Percentiles rank a stretch among this genome's conserved stretches.
Conservation (phyloP, 164 flowering plant genomes). For the Pachysandra terminalis region DNA sequence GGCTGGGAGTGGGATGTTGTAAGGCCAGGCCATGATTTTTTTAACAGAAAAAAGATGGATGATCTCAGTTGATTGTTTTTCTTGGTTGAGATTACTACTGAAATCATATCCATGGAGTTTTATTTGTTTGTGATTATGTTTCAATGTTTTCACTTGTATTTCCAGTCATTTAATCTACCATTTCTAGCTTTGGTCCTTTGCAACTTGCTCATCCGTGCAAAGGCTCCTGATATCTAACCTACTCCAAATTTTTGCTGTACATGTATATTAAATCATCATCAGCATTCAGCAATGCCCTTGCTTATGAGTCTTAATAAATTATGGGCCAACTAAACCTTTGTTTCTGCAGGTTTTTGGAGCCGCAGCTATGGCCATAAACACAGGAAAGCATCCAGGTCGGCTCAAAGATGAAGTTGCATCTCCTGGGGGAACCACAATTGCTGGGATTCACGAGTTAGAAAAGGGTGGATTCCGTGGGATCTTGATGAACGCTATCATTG, state of each 20-base stretch:
- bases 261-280: not conserved
- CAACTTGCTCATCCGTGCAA: no score
- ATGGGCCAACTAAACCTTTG: not conserved
- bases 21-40: no score
- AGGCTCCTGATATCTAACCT: no score
- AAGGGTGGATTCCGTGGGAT: slow-evolving; percentile 76
- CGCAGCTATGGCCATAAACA: slow-evolving; percentile 65
- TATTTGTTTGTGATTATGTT: no score
- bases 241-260: not conserved
- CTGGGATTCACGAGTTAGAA: slow-evolving; percentile 87
- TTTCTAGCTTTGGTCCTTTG: no score
- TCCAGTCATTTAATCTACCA: no score
- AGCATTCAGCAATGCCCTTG: not conserved
- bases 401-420: slow-evolving; percentile 93
- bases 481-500: slow-evolving; percentile 81
- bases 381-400: slow-evolving; percentile 89
- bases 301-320: not conserved
- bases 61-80: no score
- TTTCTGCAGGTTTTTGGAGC: slow-evolving; percentile 78
- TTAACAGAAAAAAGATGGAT: no score
- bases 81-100: no score
- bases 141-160: no score
- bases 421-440: slow-evolving; percentile 94
- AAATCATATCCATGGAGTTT: no score
- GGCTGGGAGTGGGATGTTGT: no score